Base-by-base conservation (phyloP, 2,329 filamentous ascomycete species). In the Lachnellula occidentalis region DNA sequence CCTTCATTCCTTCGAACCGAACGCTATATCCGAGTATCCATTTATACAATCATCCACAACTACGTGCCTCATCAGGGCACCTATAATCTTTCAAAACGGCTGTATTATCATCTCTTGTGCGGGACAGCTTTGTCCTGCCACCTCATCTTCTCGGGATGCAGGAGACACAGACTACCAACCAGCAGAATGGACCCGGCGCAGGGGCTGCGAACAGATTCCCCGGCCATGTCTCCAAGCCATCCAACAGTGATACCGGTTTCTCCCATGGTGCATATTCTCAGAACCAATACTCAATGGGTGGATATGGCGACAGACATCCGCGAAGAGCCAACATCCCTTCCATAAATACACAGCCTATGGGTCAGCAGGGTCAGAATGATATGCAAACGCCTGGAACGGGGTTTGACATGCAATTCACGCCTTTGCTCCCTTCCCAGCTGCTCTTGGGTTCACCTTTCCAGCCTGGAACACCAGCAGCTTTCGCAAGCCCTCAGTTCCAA, bases 321-420 rank as follows among this genome's bases (percentile, higher is more conserved):
- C 87, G 92, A 66, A 83, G 91, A 64, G 81, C 79, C 49, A 95
- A 95, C 74, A 88, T 97, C 67, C 90, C 92, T 60, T 85, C 87
- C 60, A 95, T 97, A 76, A 96, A 96, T 73, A 96, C 94, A 21
- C 85, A 87, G 68, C 77, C 83, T 59, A 79, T 87, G 71, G 71
- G 66, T 63, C 77, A 71, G 54, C 73, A 74, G 48, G 74, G 73
- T 51, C 74, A 77, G 56, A 81, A 80, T 65, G 91, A 95, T 61
- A 83, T 96, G 82, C 79, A 87, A 62, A 92, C 88, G 22, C 92
- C 94, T 15, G 91, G 88, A 43, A 92, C 90, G 50, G 90, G 82
- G 43, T 95, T 91, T 69, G 94, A 97, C 69, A 96, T 97, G 92
- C 94, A 97, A 74, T 97, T 96, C 73, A 96, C 94, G 11, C 92